phyloP scores from a whole-genome alignment of 2,329 filamentous ascomycete genomes.

The Epichloe aotearoae region DNA sequence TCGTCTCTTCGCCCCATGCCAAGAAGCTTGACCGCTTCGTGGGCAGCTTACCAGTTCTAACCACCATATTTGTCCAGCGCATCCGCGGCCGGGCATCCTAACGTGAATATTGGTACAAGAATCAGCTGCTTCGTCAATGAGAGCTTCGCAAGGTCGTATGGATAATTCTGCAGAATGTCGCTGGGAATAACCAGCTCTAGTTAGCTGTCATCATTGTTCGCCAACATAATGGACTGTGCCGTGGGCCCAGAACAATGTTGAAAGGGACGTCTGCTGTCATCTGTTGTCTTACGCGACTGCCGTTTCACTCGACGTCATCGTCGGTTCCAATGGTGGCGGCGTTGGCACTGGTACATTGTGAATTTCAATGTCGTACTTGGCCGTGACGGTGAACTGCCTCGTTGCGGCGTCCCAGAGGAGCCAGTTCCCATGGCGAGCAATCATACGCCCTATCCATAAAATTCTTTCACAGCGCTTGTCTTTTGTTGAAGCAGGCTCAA shows the following conservation, averaged over 20 bases:
- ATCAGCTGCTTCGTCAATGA: no score
- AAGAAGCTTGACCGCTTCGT: no score
- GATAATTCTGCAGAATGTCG: no score
- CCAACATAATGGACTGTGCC: not conserved
- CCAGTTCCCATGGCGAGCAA: conserved; percentile 28
- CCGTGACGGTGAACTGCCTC: conserved; percentile 21
- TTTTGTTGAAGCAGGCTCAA: conserved; percentile 47
- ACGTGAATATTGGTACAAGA: no score
- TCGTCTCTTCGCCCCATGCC: no score
- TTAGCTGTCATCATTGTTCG: no score
- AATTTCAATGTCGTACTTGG: not conserved
- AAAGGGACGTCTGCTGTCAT: not conserved
- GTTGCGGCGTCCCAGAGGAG: conserved; percentile 27
- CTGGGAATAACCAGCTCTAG: no score
- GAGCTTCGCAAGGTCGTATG: no score
- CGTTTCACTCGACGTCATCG: not conserved
- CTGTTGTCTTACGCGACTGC: not conserved
- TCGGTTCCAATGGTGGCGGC: not conserved
- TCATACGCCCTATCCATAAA: conserved; percentile 40
- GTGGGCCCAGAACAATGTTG: not conserved
- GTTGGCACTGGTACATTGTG: not conserved
- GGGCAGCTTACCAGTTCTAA: no score
- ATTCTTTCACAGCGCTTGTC: conserved; percentile 45
- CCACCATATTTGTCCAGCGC: no score
- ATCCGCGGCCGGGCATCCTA: no score